phyloP scores from a whole-genome alignment of 768 basidiomycete species.

The Suillus fuscotomentosus region DNA sequence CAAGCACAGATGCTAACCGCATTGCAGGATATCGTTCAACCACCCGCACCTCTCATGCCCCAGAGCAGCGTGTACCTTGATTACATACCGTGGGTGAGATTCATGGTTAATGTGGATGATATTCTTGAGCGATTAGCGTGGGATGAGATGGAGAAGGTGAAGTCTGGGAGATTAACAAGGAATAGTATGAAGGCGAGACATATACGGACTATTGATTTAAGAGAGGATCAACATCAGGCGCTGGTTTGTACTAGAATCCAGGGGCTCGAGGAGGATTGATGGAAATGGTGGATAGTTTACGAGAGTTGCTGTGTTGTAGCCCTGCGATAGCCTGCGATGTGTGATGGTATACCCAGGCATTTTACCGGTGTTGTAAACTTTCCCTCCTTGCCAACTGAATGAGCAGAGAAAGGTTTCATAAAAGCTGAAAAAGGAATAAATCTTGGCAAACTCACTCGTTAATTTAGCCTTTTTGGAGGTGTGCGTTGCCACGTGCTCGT shows the following conservation, averaged over 20 bases:
- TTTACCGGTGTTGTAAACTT: conserved; percentile 4
- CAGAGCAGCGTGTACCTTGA: conserved; percentile 56
- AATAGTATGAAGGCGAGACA: conserved; percentile 52
- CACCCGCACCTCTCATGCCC: conserved; percentile 41
- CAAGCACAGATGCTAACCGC: conserved; percentile 41
- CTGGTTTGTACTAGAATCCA: conserved; percentile 26
- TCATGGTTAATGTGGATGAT: conserved; percentile 70
- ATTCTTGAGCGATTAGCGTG: conserved; percentile 24
- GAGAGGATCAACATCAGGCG: conserved; percentile 34
- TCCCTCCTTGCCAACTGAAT: conserved; percentile 9
- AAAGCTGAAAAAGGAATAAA: conserved; percentile 3
- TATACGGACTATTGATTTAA: conserved; percentile 42
- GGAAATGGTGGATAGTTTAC: conserved; percentile 1
- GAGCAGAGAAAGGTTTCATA: conserved; percentile 12
- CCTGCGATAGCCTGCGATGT: conserved; percentile 6
- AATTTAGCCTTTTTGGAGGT: conserved; percentile 23
- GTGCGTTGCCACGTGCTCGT: conserved; percentile 28
- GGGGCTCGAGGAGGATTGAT: conserved; percentile 6
- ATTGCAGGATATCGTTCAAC: conserved; percentile 48
- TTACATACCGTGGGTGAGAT: conserved; percentile 65
- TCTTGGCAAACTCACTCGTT: conserved; percentile 15
- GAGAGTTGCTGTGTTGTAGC: conserved; percentile 7
- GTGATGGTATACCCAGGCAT: conserved; percentile 7
- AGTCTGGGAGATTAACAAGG: conserved; percentile 48
- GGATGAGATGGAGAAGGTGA: conserved; percentile 30